These are phyloP conservation scores for Ilyonectria sp. DNA, from an alignment of 2,329 filamentous ascomycete genomes.

Conservation along the genomic window DNA sequence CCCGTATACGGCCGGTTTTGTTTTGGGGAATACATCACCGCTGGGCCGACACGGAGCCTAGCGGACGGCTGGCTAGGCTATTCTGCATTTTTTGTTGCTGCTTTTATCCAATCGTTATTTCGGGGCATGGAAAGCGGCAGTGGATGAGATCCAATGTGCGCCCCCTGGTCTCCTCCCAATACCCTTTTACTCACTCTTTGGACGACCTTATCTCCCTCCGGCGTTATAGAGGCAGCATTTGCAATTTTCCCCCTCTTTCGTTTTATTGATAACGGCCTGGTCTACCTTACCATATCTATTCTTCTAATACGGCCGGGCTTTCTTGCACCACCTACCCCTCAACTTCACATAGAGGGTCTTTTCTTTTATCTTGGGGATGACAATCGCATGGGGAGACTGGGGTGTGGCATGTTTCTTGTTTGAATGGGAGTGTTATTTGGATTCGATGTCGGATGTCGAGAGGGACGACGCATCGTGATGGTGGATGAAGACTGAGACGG, in stretches of 20 bases:
- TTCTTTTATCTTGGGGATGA: conserved; percentile 12
- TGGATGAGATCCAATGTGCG: conserved; percentile 17
- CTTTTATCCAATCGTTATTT: conserved; percentile 19
- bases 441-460: conserved; percentile 20
- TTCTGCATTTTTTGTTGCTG: conserved; percentile 8
- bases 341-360: conserved; percentile 11
- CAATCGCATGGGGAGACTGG: conserved; percentile 16
- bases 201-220: conserved; percentile 16
- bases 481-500: background rate
- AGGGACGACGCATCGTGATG: conserved; percentile 20
- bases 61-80: conserved; percentile 9
- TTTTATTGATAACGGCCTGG: conserved; percentile 9
- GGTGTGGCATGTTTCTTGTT: conserved; percentile 27
- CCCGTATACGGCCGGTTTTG: conserved; percentile 22
- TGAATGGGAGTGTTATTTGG: conserved; percentile 19
- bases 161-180: conserved; percentile 23
- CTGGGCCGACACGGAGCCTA: conserved; percentile 13
- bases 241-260: conserved; percentile 6
- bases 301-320: conserved; percentile 10
- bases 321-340: conserved; percentile 7
- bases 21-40: conserved; percentile 24
- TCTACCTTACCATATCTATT: conserved; percentile 6
- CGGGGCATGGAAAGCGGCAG: conserved; percentile 17
- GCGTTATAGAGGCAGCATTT: conserved; percentile 33
- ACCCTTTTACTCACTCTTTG: conserved; percentile 29